These are phyloP conservation scores for Phtheirospermum japonicum DNA, from an alignment of 257 asterid genomes.

Conservation along the genomic window DNA sequence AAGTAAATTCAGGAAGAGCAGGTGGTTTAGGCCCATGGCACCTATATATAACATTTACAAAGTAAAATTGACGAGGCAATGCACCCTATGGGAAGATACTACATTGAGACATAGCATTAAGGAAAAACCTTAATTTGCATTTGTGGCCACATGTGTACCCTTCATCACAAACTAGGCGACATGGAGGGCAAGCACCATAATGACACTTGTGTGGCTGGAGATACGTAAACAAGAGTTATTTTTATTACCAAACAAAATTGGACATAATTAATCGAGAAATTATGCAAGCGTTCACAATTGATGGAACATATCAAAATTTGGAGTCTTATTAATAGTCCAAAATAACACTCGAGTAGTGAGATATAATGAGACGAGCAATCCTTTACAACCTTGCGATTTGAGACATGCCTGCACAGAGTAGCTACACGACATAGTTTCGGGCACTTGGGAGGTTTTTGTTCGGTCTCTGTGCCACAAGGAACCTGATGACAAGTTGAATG, in stretches of 20 bases:
- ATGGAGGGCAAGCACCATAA: conserved; percentile 88
- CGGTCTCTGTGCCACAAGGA: conserved; percentile 92
- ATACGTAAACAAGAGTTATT: conserved; percentile 20
- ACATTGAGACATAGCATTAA: conserved; percentile 10
- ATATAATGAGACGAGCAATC: conserved; percentile 6
- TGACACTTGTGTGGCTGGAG: conserved; percentile 94
- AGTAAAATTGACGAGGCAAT: conserved; percentile 20
- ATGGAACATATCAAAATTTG: neutral
- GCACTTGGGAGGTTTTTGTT: conserved; percentile 89
- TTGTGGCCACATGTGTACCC: conserved; percentile 77
- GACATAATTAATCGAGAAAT: conserved; percentile 1
- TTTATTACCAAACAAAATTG: conserved; percentile 1
- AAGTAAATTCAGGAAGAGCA: conserved; percentile 70
- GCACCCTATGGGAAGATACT: conserved; percentile 21
- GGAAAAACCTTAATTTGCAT: conserved; percentile 71
- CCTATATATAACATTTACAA: conserved; percentile 39
- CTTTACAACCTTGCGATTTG: conserved; percentile 62
- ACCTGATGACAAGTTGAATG: conserved; percentile 54
- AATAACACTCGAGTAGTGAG: neutral
- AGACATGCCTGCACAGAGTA: conserved; percentile 69
- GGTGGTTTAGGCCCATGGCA: conserved; percentile 96
- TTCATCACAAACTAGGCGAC: conserved; percentile 70
- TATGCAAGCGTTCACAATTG: neutral
- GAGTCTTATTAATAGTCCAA: neutral
- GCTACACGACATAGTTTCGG: conserved; percentile 59